These are phyloP conservation scores for Yamadazyma trypodendri DNA, from an alignment of 1,139 yeast species.

Conservation along the genomic window DNA sequence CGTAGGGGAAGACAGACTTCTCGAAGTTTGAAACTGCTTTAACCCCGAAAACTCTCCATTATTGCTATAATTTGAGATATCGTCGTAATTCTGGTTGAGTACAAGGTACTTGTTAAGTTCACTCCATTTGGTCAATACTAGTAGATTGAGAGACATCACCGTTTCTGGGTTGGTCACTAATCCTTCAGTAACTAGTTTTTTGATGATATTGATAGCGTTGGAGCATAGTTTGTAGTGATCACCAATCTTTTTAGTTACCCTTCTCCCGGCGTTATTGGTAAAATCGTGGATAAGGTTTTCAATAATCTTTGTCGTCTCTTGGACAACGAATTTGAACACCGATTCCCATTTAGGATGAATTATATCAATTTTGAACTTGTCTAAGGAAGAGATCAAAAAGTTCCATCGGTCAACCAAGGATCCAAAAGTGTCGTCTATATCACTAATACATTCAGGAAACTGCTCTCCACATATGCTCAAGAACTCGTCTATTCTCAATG, in stretches of 20 bases:
- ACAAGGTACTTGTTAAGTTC: constrained; percentile 24
- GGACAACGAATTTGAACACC: constrained; percentile 44
- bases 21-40: constrained; percentile 18
- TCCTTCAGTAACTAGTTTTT: constrained; percentile 31
- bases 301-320: constrained; percentile 35
- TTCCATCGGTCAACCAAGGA: constrained; percentile 40
- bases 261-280: constrained; percentile 9
- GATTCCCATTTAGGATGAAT: constrained; percentile 59
- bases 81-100: constrained; percentile 11
- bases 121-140: constrained; percentile 33
- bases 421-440: constrained; percentile 40
- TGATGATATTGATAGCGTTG: constrained; percentile 30
- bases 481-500: constrained; percentile 51
- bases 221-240: constrained; percentile 32
- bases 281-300: constrained; percentile 26
- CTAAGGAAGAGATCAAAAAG: constrained; percentile 32
- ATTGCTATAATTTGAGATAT: constrained; percentile 11
- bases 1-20: constrained; percentile 8
- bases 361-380: constrained; percentile 40
- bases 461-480: constrained; percentile 21
- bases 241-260: constrained; percentile 15
- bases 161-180: constrained; percentile 21
- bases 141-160: constrained; percentile 23
- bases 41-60: constrained; percentile 18
- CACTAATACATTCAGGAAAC: constrained; percentile 32